phyloP scores from a whole-genome alignment of 441 rosid species.

The Biscutella laevigata region DNA sequence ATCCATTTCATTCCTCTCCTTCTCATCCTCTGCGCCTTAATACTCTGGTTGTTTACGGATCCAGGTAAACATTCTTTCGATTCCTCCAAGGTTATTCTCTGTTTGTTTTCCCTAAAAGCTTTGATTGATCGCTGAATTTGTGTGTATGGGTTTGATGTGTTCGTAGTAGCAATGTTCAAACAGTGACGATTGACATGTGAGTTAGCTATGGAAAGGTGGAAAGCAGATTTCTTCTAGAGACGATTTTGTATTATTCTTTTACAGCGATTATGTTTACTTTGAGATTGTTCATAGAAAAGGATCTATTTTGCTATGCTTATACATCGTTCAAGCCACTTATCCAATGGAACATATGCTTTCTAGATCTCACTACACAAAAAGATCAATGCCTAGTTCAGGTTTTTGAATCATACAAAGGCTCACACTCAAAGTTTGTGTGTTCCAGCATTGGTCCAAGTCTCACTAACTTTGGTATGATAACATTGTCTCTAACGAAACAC shows the following conservation, averaged over 20 bases:
- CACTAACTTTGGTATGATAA: constrained; percentile 57
- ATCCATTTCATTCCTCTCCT: constrained; percentile 70
- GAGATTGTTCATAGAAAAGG: not conserved
- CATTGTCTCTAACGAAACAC: constrained; percentile 44
- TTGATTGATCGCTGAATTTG: no score
- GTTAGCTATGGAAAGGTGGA: not conserved
- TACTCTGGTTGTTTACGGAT: constrained; percentile 72
- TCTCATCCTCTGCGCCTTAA: constrained; percentile 46
- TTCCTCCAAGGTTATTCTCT: not conserved
- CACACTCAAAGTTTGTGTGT: constrained; percentile 78
- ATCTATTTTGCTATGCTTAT: not conserved
- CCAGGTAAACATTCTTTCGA: constrained; percentile 26
- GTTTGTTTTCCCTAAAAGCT: no score
- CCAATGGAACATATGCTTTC: not conserved
- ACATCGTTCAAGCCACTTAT: not conserved
- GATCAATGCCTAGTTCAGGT: not conserved
- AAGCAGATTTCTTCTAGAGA: not conserved
- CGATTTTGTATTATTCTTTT: constrained; percentile 2
- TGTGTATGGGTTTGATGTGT: not conserved
- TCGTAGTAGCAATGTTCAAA: constrained; percentile 8
- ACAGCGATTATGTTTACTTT: not conserved
- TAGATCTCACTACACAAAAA: not conserved
- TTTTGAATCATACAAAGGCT: constrained; percentile 37
- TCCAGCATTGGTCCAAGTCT: constrained; percentile 68
- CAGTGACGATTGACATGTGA: not conserved